Conservation (phyloP, 371 early-diverging fungal species). For the Actinomucor elegans region DNA sequence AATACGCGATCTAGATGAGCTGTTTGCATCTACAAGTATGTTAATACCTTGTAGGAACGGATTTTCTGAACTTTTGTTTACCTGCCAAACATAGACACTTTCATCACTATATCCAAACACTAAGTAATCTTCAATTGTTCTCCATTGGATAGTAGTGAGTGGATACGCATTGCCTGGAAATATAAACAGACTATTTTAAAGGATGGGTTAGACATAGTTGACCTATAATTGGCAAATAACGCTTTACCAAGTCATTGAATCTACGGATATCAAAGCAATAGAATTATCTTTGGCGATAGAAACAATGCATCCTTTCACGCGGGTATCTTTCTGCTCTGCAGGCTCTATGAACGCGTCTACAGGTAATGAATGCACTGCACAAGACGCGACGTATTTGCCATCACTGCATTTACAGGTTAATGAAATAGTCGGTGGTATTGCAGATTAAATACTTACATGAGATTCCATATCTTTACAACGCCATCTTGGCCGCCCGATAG, state of each 20-base stretch:
- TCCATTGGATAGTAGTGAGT: conserved; percentile 66
- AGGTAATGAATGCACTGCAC: conserved; percentile 60
- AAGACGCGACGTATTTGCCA: conserved; percentile 65
- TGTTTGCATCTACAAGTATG: conserved; percentile 62
- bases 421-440: not conserved
- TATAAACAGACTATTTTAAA: conserved; percentile 63
- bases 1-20: conserved; percentile 74
- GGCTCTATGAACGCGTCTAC: conserved; percentile 64
- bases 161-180: conserved; percentile 61
- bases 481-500: conserved; percentile 71
- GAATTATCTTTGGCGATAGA: conserved; percentile 74
- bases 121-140: conserved; percentile 67
- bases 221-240: not conserved
- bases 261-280: conserved; percentile 69
- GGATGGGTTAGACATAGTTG: not conserved
- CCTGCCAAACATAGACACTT: conserved; percentile 78
- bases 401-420: conserved; percentile 53
- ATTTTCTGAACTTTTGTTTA: no score
- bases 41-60: not conserved
- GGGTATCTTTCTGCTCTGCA: conserved; percentile 57
- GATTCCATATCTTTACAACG: conserved; percentile 74
- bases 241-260: conserved; percentile 72
- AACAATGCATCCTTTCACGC: conserved; percentile 61
- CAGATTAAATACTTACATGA: conserved; percentile 51
- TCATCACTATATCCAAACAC: conserved; percentile 67